Evolutionary conservation across 2,329 filamentous ascomycete species (phyloP).

Genomic region (Neoarthrinium moseri): DNA sequence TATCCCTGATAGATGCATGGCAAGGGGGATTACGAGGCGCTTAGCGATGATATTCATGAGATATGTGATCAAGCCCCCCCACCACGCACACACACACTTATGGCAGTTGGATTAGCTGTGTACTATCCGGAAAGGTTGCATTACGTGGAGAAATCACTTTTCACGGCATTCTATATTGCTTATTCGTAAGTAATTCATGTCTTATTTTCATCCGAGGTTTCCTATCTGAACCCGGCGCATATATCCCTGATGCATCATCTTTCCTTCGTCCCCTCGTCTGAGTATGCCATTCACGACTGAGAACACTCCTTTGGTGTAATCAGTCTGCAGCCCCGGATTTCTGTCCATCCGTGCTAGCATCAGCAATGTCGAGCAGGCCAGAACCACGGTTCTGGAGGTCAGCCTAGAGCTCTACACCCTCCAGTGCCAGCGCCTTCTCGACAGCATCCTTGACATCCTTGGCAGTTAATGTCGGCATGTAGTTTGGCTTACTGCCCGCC

Average conservation of each 20-base stretch:
- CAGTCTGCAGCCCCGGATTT: not conserved
- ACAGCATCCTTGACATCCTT: constrained; percentile 66
- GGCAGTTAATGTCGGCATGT: constrained; percentile 55
- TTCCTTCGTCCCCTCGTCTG: no score
- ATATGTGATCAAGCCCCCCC: not conserved
- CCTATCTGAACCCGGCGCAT: no score
- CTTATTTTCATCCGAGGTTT: no score
- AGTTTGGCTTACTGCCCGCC: constrained; percentile 40
- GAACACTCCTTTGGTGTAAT: not conserved
- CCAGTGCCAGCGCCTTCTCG: constrained; percentile 43
- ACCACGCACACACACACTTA: not conserved
- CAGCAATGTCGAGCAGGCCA: not conserved
- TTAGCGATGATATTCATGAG: constrained; percentile 5
- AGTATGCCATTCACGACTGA: not conserved
- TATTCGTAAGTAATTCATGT: not conserved
- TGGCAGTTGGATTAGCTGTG: constrained; percentile 6
- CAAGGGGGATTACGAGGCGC: constrained; percentile 7
- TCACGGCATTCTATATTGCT: not conserved
- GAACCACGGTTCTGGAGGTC: not conserved
- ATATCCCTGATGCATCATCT: no score
- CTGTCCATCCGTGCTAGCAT: not conserved
- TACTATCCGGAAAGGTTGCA: constrained; percentile 2
- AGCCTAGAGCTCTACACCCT: not conserved
- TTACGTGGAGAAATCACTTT: not conserved
- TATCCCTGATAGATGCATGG: constrained; percentile 10